Conservation (phyloP, 2,329 filamentous ascomycete genomes). For the Magnaporthiopsis rhizophila region DNA sequence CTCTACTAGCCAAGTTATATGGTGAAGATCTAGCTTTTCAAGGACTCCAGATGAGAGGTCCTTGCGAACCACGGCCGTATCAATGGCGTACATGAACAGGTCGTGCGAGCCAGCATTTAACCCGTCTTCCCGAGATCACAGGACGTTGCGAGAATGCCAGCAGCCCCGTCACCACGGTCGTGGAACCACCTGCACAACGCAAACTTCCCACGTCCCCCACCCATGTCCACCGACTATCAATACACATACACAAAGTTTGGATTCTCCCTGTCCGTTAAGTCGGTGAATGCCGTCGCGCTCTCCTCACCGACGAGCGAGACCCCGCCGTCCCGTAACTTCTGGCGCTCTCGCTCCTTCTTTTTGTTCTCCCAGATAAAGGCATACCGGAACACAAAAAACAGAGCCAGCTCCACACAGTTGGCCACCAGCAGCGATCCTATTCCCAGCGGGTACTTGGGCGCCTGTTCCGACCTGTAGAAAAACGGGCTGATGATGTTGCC, state of each 20-base stretch:
- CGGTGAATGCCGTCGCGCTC: constrained; percentile 31
- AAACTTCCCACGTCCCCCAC: too few species aligned
- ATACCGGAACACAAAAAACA: constrained; percentile 31
- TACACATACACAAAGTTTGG: constrained; percentile 33
- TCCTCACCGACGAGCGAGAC: constrained; percentile 19
- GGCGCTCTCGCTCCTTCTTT: constrained; percentile 26
- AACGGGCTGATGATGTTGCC: constrained; percentile 56
- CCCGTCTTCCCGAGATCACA: too few species aligned
- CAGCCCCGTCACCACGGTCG: too few species aligned
- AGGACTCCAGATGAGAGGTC: too few species aligned
- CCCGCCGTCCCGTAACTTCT: constrained; percentile 20
- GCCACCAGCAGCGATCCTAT: constrained; percentile 33
- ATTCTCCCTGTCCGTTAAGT: constrained; percentile 35
- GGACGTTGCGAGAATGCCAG: too few species aligned
- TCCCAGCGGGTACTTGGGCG: constrained; percentile 18
- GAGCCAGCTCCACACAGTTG: constrained; percentile 28
- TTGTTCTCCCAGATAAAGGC: constrained; percentile 32
- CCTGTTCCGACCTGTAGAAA: constrained; percentile 50
- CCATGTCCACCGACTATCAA: constrained; percentile 14
- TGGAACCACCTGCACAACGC: background rate
- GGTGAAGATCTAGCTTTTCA: too few species aligned
- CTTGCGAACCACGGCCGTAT: too few species aligned
- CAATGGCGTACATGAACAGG: too few species aligned
- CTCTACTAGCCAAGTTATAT: too few species aligned
- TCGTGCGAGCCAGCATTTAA: too few species aligned